A percentile compares a stretch with the other conserved stretches of the same genome.
Evolutionary conservation across 495 filamentous ascomycete genomes (phyloP).

Genomic region (Thermothielavioides terrestris): DNA sequence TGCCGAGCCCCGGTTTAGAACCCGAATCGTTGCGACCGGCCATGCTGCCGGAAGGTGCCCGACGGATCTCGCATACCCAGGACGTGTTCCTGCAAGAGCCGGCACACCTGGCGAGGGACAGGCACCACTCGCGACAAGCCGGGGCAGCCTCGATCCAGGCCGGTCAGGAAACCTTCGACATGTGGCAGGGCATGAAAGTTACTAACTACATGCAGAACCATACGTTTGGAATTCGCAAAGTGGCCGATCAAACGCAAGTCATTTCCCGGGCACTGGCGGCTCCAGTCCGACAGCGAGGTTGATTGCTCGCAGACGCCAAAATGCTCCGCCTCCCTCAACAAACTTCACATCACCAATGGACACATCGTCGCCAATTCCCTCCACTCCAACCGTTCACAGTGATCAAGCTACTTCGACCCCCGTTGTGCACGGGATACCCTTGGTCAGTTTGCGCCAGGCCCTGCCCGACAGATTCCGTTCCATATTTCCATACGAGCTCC

Average conservation of each 20-base stretch:
- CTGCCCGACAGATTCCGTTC: conserved; percentile 70
- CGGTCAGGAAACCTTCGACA: not conserved
- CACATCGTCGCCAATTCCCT: not conserved
- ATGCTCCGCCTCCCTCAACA: not conserved
- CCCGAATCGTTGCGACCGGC: not conserved
- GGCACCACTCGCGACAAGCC: not conserved
- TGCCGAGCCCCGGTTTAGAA: not conserved
- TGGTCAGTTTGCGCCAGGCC: conserved; percentile 57
- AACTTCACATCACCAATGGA: not conserved
- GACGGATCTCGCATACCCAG: not conserved
- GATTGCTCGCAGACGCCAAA: conserved; percentile 1
- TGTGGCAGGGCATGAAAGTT: not conserved
- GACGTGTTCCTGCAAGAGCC: not conserved
- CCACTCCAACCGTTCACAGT: not conserved
- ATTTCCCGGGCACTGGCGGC: not conserved
- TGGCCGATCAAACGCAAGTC: not conserved
- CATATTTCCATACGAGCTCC: conserved; percentile 71
- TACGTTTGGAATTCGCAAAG: not conserved
- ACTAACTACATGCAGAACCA: not conserved
- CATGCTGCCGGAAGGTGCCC: not conserved
- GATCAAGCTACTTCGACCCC: conserved; percentile 19
- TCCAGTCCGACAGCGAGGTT: conserved; percentile 14
- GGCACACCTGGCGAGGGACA: not conserved
- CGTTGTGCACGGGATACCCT: conserved; percentile 53
- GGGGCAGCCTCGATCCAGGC: not conserved